Evolutionary conservation across 83 land plant genomes (phyloP), one percentile per base, ranked within the genome.

Genomic region (Diphasiastrum complanatum): DNA sequence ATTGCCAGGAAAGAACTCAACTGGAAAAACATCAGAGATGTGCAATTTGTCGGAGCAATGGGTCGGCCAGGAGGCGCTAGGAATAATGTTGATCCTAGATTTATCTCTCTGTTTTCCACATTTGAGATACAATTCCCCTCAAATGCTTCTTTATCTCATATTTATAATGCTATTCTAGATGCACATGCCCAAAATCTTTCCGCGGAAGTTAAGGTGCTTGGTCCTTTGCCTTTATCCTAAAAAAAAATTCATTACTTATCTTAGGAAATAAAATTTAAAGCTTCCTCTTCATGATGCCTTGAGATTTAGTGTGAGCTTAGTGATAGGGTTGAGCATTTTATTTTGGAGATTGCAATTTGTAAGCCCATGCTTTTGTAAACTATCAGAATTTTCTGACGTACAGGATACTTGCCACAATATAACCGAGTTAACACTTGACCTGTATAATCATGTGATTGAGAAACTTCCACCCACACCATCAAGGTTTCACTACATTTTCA

Each of bases 41-140:
- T 55, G 1, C 75, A 74, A 36, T 74, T 60, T 54, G 73, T 74
- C 4, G 66, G 73, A 26, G 77, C 77, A 4, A 74, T 74, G 77
- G 77, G 77, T 0, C 55, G 77, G 8, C 77, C 77, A 47, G 77
- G 77, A 27, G 77, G 77, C 30, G 74, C 77, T 68, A 68, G 77
- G 20, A 74, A 74, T 37, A 62, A 41, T 31, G 77, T 74, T 5
- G 77, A 74, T 55, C 77, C 77, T 22, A 33, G 77, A 53, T 74
- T 74, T 53, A 74, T 74, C 23, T 68, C 77, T 12, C 43, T 68
- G 5, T 74, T 74, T 31, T 48, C 65, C 25, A 65, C 62, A 11
- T 67, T 68, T 51, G 77, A 74, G 37, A 74, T 74, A 35, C 77
- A 74, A 34, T 74, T 74, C 40, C 77, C 77, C 32, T 46, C 73